Base-by-base conservation (phyloP, 2,329 filamentous ascomycete genomes). In the Paraphoma sp. region DNA sequence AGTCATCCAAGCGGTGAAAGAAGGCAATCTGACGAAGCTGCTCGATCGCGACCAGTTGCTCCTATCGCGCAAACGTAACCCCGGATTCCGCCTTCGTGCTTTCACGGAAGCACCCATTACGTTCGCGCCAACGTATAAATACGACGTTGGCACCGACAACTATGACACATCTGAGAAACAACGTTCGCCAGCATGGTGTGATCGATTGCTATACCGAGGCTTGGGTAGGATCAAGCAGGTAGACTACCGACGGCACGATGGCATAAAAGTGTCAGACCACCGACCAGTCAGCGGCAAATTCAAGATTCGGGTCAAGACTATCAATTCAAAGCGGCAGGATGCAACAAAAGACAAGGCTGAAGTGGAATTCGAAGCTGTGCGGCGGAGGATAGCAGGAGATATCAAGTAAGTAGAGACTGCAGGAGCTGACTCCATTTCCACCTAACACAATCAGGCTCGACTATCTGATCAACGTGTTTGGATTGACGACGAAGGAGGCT, bases 81-180 rank as follows among this genome's bases (percentile, higher is more conserved):
- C 94, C 0, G 91, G 88, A 0, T 97, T 98, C 79, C 87, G 91
- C 29, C 84, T 99, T 5, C 88, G 93, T 17, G 89, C 92, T 0
- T 98, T 99, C 75, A 88, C 89, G n/a, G 95, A 99, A 78, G 83
- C 89, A 53, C 91, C 90, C 0, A 97, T 99, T 69, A 89, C 87
- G 0, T 99, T 99, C 74, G 89, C 92, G 7, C 95, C 95, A 0
- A 99, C 95, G 0, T 99, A 99, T 82, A 99, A 99, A 76, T 99
- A 99, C 75, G 95, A 99, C 67, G 92, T 98, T 0, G 93, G 93
- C 14, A 96, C 92, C 0, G 94, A 98, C 72, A 90, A 87, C 6
- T 99, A 98, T 76, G 95, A 99, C 74, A 90, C 91, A 0, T 94
- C 91, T 67, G 95, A 99, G 76, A 99, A 99, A 83, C 92, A 92